Evolutionary conservation across 805 yeast species (phyloP), one percentile per base, ranked within the genome.

Genomic region (Sungouiella thailandica): DNA sequence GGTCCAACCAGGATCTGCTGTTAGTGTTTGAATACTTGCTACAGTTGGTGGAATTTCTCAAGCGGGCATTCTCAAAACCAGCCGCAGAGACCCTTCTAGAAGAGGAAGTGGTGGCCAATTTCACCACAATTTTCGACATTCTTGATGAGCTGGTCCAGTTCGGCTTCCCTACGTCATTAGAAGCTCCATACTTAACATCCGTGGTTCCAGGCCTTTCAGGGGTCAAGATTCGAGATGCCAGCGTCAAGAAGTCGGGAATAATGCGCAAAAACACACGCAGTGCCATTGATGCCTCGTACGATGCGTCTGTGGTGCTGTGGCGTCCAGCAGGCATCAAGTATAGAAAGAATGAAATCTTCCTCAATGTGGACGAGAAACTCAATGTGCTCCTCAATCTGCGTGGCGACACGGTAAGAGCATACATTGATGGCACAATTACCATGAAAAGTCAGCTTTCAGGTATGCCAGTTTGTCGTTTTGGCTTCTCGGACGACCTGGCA

Each of bases 1-100:
- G 97, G 41, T 80, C 87, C 27, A 93, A 90, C 53, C 85, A 81
- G 23, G 96, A 90, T 53, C 88, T 89, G 22, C 76, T 88, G 1
- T 57, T 78, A 3, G 74, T 89, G 1, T 75, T 88, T 52, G 97
- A 90, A 62, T 85, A 83, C 49, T 60, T 90, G 15, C 77, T 77
- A 60, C 72, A 74, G 38, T 62, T 90, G 16, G 73, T 76, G 34
- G 57, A 62, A 5, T 51, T 86, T 2, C 60, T 87, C 34, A 59
- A 66, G 32, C 60, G 42, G 15, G 37, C 55, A 23, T 43, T 58
- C 15, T 29, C 43, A 12, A 43, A 46, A 16, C 43, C 43, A 30
- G 36, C 37, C 8, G 2, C 25, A 6, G 18, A 39, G 25, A 41
- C 41, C 7, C 44, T 57, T 31, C 45, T 50, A 4, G 65, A 59